phyloP scores from a whole-genome alignment of 163 green algal species.

The Scenedesmus sp. region DNA sequence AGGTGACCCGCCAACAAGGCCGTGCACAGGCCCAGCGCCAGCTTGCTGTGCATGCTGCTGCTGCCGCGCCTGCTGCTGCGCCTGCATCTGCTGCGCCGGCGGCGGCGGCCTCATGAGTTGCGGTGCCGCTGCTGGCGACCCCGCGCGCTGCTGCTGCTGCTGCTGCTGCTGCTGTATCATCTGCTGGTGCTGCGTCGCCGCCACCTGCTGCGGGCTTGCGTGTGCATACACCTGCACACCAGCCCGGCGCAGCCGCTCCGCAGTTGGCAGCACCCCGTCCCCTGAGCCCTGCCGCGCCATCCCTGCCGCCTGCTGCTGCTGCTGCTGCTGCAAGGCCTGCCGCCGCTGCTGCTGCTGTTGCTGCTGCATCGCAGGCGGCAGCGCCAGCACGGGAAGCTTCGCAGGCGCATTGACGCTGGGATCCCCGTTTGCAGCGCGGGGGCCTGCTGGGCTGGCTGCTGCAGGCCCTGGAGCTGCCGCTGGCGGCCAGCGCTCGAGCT shows the following conservation, averaged over 20 bases:
- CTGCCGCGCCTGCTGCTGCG: background rate
- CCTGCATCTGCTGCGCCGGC: background rate
- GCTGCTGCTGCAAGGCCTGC: background rate
- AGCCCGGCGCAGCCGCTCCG: background rate
- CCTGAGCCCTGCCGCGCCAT: background rate
- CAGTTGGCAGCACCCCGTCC: background rate
- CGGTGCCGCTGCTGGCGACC: background rate
- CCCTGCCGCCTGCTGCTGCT: constrained; percentile 15
- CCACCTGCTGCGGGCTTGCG: background rate
- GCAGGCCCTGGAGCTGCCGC: background rate
- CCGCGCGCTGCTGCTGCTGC: background rate
- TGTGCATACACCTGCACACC: background rate
- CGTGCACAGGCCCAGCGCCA: background rate
- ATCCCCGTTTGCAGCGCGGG: background rate
- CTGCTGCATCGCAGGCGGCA: constrained; percentile 8
- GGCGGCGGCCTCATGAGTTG: background rate
- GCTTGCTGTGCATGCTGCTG: background rate
- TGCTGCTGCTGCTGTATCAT: background rate
- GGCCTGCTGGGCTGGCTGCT: background rate
- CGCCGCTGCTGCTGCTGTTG: constrained; percentile 6
- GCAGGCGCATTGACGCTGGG: background rate
- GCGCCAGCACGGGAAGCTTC: background rate
- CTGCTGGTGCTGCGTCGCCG: constrained; percentile 12
- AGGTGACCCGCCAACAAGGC: background rate
- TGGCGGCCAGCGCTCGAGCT: constrained; percentile 4